Evolutionary conservation across 2,329 filamentous ascomycete species (phyloP), one percentile per base, ranked within the genome.

Genomic region (Lachnellula arida): DNA sequence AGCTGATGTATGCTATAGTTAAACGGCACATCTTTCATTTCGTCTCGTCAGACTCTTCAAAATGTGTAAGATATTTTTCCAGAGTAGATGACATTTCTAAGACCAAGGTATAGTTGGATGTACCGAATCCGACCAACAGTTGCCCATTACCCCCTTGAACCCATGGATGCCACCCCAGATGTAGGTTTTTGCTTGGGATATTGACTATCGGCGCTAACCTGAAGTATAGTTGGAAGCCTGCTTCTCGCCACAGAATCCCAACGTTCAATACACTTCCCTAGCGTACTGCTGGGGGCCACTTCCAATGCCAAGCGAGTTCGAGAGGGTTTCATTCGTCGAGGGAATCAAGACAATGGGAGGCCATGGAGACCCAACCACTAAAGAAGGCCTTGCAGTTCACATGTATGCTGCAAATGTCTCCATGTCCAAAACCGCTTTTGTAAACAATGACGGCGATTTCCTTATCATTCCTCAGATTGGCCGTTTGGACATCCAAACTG

Each of bases 391-490:
- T 35, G 76, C 76, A 12, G 68, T 76, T 1, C 77, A 78, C 60
- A 70, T 78, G 44, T 79, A 78, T 61, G 69, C 72, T 58, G 72
- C 76, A 59, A 78, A 77, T 58, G 63, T 66, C 1, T 73, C 68
- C 49, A 79, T 79, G 77, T 67, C 69, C 4, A 70, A 70, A 6
- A 65, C 73, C 34, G 76, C 76, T 0, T 77, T 77, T 58, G 73
- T 71, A 60, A 78, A 76, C 61, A 78, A 81, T 17, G 84, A 87
- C 59, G 84, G 84, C 8, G 84, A 87, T 65, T 78, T 85, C 61
- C 73, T 86, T 49, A 81, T 87, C 47, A 75, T 86, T 5, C 81
- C 79, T 1, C 83, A 86, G 60, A 77, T 81, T 59, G 84, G 84
- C 37, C 15, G 25, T 15, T 34, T 59, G 28, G 52, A 87, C 22